These are phyloP conservation scores for Sextonia rubra DNA, from an alignment of 164 flowering plant genomes.

Conservation along the genomic window DNA sequence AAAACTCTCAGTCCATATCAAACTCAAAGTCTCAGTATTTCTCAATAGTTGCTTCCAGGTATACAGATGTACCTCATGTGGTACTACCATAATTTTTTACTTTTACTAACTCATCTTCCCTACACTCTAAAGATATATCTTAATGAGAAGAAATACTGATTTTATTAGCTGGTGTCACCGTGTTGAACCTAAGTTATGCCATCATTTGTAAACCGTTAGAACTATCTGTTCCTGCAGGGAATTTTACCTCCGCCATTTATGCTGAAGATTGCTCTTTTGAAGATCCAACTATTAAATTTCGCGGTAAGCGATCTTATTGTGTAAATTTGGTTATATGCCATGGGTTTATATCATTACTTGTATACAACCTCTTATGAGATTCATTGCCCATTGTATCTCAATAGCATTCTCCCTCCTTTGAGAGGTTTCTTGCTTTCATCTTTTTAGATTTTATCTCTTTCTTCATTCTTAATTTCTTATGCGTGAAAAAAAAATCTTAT, in stretches of 20 bases:
- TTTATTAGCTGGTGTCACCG: neutral
- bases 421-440: neutral
- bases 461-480: neutral
- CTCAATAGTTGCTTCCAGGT: too few species aligned
- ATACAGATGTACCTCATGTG: too few species aligned
- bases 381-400: neutral
- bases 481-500: neutral
- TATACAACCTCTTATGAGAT: neutral
- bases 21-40: too few species aligned
- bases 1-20: too few species aligned
- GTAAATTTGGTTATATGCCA: neutral
- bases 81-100: too few species aligned
- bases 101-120: too few species aligned
- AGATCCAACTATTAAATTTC: conserved; percentile 87
- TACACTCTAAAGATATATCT: too few species aligned
- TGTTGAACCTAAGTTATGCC: neutral
- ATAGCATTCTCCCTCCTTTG: neutral
- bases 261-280: conserved; percentile 81
- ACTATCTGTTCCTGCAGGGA: conserved; percentile 33
- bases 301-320: conserved; percentile 37
- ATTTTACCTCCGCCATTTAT: conserved; percentile 63
- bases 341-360: neutral
- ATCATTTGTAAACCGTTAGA: neutral
- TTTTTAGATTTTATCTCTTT: neutral
- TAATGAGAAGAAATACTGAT: neutral